Evolutionary conservation across 768 basidiomycete species (phyloP), one percentile per base, ranked within the genome.

Genomic region (Rhizopogon roseolus): DNA sequence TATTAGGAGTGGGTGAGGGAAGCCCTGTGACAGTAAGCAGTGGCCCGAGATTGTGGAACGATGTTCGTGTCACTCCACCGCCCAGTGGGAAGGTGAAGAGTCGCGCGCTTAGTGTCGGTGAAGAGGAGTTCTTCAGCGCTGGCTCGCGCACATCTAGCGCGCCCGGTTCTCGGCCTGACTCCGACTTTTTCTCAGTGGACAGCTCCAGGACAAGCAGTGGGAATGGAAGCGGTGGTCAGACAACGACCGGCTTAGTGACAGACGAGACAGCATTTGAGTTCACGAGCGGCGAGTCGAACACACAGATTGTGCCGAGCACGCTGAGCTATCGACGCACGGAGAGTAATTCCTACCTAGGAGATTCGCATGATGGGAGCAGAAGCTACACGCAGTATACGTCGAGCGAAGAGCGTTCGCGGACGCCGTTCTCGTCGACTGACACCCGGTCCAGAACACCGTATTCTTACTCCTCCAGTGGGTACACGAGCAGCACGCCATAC

Each of bases 21-120:
- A 82, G 84, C 6, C 85, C 88, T 0, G 86, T 87, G n/a, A 87
- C 86, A 0, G 74, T 86, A 1, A 86, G 85, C 0, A 88, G 86
- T 61, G 86, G 84, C 1, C 78, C 84, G 13, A 66, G 73, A 27
- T 68, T 77, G 25, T 57, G 75, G 11, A 62, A 71, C 11, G 68
- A 74, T 52, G 60, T 84, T 34, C 73, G 66, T 58, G 73, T 71
- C 60, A 80, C 65, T 41, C 78, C 78, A 0, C 78, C 76, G 1
- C 79, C 79, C 9, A 76, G 70, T 41, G 65, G 69, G 58, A 54
- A 64, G 64, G 59, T 62, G 29, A 66, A 62, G 62, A 42, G 60
- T 16, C 60, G 66, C 60, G 54, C 66, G 50, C 56, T 66, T 44
- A 62, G 67, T 48, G 51, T 68, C 4, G 74, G 75, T 0, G 79